Base-by-base conservation (phyloP, 2,329 filamentous ascomycete genomes). In the Grosmannia penicillata region DNA sequence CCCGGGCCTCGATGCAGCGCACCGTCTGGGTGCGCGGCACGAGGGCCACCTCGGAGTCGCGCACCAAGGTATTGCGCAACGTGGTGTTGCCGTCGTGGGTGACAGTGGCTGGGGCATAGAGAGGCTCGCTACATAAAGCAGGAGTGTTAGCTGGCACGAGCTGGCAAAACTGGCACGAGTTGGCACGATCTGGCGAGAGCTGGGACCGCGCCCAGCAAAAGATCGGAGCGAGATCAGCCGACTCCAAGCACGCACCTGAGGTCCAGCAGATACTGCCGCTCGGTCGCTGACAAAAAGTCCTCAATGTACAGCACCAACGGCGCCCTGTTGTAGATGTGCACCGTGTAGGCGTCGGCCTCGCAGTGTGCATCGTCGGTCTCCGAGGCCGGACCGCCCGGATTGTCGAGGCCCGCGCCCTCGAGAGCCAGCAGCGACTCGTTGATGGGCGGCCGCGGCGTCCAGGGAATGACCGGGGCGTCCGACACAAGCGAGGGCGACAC, bases 281-380 rank as follows among this genome's bases (percentile, higher is more conserved):
- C 69, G 4, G 52, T 53, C 8, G 46, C 43, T 13, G 55, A 59
- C 38, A 73, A 45, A 45, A 73, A 73, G 15, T 61, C 56, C 52
- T 71, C 66, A 11, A 73, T 53, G 43, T 73, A 73, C 4, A 73
- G 48, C 3, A 73, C 65, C 27, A 73, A 49, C 17, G 70, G 69
- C 39, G 63, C 62, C 38, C 62, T 59, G 32, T 59, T 68, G 40
- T 66, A 50, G 19, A 72, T 56, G 39, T 67, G 63, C 30, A 66
- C 59, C 2, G 56, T 53, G 48, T 70, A 69, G 3, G 55, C 45
- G 41, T 68, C 59, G 2, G 54, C 48, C 0, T 51, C 48, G 38
- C 65, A 70, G 29, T 51, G 45, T 14, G 6, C 7, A 40, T 41
- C 10, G 10, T 4, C 6, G 25, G 25, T 27, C 33, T 8, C 8